Evolutionary conservation across 2,329 filamentous ascomycete genomes (phyloP).

Genomic region (Pseudonectria buxi): DNA sequence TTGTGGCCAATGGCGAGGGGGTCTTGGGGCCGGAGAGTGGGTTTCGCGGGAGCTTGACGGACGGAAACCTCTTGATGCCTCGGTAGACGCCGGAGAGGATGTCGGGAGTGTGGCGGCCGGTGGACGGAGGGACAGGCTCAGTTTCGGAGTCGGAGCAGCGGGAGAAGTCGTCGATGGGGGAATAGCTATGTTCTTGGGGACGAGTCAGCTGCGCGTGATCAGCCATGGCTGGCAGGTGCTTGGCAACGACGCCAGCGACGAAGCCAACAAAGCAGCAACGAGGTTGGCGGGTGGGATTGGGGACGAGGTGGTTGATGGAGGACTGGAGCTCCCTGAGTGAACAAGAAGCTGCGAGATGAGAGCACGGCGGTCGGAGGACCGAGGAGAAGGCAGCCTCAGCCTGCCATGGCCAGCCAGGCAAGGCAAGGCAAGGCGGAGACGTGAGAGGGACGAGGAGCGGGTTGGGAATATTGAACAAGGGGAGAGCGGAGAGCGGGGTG

Average conservation of each 20-base stretch:
- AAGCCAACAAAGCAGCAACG: slow-evolving; percentile 1
- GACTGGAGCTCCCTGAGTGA: slow-evolving; percentile 1
- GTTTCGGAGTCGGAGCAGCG: slow-evolving; percentile 39
- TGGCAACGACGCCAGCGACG: slow-evolving; percentile 2
- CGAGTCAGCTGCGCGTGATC: slow-evolving; percentile 25
- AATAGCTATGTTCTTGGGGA: slow-evolving; percentile 20
- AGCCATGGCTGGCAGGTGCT: slow-evolving; percentile 16
- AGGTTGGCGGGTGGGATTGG: not conserved
- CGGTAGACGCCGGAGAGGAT: slow-evolving; percentile 46
- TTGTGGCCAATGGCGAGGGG: slow-evolving; percentile 6
- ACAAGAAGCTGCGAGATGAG: slow-evolving; percentile 1
- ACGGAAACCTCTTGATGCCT: slow-evolving; percentile 42
- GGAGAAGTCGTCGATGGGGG: slow-evolving; percentile 25
- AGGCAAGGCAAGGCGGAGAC: slow-evolving; percentile 11
- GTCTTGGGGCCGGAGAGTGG: slow-evolving; percentile 33
- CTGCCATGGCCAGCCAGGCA: slow-evolving; percentile 7
- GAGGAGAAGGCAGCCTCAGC: slow-evolving; percentile 4
- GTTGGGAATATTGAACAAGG: slow-evolving; percentile 9
- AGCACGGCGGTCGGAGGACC: slow-evolving; percentile 1
- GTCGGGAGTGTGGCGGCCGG: slow-evolving; percentile 34
- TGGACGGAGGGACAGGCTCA: slow-evolving; percentile 29
- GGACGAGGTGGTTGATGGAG: not conserved
- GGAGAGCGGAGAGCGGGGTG: slow-evolving; percentile 9
- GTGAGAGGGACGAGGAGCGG: slow-evolving; percentile 5
- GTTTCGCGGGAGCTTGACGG: slow-evolving; percentile 36